phyloP scores from a whole-genome alignment of 2,329 filamentous ascomycete genomes.

The Elsinoe perseae region DNA sequence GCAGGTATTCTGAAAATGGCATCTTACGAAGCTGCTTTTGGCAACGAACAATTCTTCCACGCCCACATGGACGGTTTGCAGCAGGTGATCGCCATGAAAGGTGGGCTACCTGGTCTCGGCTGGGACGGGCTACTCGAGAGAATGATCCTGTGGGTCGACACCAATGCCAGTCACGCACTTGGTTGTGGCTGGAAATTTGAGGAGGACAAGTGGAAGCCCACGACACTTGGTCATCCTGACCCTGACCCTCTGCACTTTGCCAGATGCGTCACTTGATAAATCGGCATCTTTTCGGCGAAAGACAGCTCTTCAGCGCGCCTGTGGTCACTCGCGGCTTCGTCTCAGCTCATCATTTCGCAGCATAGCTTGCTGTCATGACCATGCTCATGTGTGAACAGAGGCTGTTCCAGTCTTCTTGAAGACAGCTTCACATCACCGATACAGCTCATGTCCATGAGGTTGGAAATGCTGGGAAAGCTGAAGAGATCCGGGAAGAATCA shows the following conservation, averaged over 20 bases:
- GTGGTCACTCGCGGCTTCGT: too few species aligned
- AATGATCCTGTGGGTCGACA: conserved; percentile 41
- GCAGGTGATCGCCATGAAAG: conserved; percentile 39
- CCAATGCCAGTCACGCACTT: conserved; percentile 3
- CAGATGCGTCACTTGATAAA: not conserved
- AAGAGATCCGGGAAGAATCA: too few species aligned
- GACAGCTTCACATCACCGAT: too few species aligned
- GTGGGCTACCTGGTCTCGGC: conserved; percentile 38
- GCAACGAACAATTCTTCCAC: conserved; percentile 35
- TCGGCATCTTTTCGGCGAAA: not conserved
- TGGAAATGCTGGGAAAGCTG: too few species aligned
- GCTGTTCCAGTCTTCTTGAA: too few species aligned
- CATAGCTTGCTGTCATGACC: too few species aligned
- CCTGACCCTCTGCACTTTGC: not conserved
- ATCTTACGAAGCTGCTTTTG: conserved; percentile 45
- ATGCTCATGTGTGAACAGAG: too few species aligned
- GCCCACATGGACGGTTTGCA: conserved; percentile 43
- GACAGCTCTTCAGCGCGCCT: too few species aligned
- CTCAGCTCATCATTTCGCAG: too few species aligned
- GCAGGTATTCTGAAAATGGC: conserved; percentile 46
- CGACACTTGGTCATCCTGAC: not conserved
- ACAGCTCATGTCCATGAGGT: too few species aligned
- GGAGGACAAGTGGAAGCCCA: conserved; percentile 8
- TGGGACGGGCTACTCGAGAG: conserved; percentile 41
- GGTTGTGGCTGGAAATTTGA: conserved; percentile 13